Base-by-base conservation (phyloP, 495 filamentous ascomycete species). In the Penicillium coprophilum region DNA sequence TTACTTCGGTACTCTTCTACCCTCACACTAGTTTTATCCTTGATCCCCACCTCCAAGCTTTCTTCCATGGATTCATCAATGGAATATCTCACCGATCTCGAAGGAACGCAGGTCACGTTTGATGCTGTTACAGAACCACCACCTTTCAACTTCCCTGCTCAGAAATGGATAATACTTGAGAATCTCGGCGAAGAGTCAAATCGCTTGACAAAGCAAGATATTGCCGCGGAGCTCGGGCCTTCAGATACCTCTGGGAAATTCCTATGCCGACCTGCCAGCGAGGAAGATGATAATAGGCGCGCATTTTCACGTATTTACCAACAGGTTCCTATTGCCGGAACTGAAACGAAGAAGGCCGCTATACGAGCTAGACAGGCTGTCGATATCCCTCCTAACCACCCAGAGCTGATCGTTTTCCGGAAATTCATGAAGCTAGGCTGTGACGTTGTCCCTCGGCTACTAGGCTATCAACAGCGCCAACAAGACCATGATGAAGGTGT, bases 141-240 rank as follows among this genome's bases (percentile, higher is more conserved):
- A 3, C n/a, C n/a, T n/a, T 51, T 51, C 36, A 43, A 51, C 49
- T 51, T 51, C 36, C 49, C 49, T 5, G 49, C 49, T 36, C 49
- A 51, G 36, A 51, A 13, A 51, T 51, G 34, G 49, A 51, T 51
- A 23, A 51, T 51, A 51, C 49, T 43, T 51, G 49, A 51, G 36
- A 51, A 51, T 24, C 49, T 51, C 49, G 49, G 17, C 1, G 49
- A 51, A 41, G 36, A 21, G 0, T 28, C 36, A 10, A 51, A 51
- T 51, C 24, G 49, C 49, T 24, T 41, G 10, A 51, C 49, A 30
- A 41, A 51, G 24, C 36, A 51, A 51, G 49, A 43, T 36, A 51
- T 51, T n/a, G n/a, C 15, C 49, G 24, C 23, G n/a, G 49, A 41
- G 24, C 15, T 51, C 36, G 49, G 36, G 4, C 49, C 49, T 8